Conservation (phyloP, 805 yeast species). For the Yamadazyma ubonensis region DNA sequence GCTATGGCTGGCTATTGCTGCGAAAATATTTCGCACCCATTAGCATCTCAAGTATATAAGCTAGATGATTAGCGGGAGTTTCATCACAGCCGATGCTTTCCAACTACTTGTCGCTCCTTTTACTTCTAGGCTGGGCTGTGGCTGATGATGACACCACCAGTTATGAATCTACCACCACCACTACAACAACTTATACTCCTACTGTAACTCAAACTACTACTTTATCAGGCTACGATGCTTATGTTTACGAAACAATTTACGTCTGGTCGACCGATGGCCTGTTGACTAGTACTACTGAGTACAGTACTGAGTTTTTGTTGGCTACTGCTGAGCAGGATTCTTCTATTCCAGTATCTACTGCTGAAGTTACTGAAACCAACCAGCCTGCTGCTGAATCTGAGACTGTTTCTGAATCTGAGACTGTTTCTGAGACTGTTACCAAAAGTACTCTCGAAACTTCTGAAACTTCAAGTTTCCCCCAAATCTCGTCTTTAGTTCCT, state of each 20-base stretch:
- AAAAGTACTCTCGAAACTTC: not conserved
- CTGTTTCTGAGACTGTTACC: constrained; percentile 6
- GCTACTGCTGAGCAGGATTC: constrained; percentile 2
- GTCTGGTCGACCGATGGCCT: constrained; percentile 31
- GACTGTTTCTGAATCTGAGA: constrained; percentile 8
- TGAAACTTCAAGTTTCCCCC: not conserved
- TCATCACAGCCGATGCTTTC: constrained; percentile 7
- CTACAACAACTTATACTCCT: constrained; percentile 27
- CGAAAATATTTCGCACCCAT: constrained; percentile 12
- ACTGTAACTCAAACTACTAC: constrained; percentile 33
- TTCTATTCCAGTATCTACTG: constrained; percentile 11
- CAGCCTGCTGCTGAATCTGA: not conserved
- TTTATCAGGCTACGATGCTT: constrained; percentile 22
- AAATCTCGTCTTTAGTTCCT: constrained; percentile 1
- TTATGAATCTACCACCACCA: constrained; percentile 18
- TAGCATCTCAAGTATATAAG: constrained; percentile 12
- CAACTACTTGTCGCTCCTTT: constrained; percentile 18
- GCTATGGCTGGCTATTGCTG: constrained; percentile 5
- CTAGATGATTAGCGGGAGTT: not conserved
- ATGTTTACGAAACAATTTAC: constrained; percentile 28
- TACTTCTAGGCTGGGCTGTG: constrained; percentile 12
- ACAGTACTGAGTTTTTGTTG: constrained; percentile 14
- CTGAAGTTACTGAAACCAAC: not conserved
- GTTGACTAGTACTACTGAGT: constrained; percentile 21
- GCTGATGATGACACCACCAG: no score